Evolutionary conservation across 805 yeast genomes (phyloP), one percentile per base, ranked within the genome.

Genomic region (Debaryomyces prosopidis): DNA sequence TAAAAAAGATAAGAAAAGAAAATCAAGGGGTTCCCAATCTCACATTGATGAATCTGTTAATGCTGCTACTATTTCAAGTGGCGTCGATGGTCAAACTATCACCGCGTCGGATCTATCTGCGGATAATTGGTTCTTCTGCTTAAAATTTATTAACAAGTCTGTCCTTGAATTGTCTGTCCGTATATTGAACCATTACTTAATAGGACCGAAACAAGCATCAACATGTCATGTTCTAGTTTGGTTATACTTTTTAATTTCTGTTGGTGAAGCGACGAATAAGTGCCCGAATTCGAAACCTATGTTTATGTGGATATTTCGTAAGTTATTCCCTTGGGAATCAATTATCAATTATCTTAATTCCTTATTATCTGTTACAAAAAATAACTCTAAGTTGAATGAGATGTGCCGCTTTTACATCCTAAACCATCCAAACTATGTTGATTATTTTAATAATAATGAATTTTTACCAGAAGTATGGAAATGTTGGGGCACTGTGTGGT

Each of bases 401-500:
- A 48, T 53, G 43, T 60, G 61, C 39, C 50, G 60, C 15, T 53
- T 56, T 23, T 50, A 53, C 34, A 36, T 48, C 11, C 7, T 36
- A 3, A 46, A 60, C 5, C 55, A 71, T n/a, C 66, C 71, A 0
- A 68, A 72, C 41, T 62, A 74, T 36, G 50, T 85, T n/a, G 68
- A 72, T 4, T 61, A 76, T 51, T 82, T 81, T 53, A 75, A 80
- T 50, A 71, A 77, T 40, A 75, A 79, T 58, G 92, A 86, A 59
- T 77, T 71, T 36, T 66, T 87, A 40, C 81, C 87, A 36, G 95
- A 87, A 63, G 85, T 83, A 16, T 87, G 91, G 91, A 84, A 83
- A 58, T 82, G 90, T 56, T 86, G 92, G 89, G 95, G 95, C 2
- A 79, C 89, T 0, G 60, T 87, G 35, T 87, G 94, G 92, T 87